phyloP scores from a whole-genome alignment of 495 filamentous ascomycete genomes.

The Neurospora tetrasperma region DNA sequence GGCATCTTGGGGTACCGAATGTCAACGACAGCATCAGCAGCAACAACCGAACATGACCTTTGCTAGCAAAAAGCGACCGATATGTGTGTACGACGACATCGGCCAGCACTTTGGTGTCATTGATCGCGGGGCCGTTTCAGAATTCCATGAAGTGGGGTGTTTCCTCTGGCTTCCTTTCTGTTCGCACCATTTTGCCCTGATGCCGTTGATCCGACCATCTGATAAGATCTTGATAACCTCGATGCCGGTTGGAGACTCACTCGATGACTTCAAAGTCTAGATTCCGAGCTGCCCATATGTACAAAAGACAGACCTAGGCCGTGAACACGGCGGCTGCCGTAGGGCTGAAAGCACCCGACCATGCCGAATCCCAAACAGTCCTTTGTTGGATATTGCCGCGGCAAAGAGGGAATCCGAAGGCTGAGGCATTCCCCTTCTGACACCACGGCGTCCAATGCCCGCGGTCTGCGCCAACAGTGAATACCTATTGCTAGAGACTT shows the following conservation, averaged over 20 bases:
- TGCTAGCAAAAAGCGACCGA: not conserved
- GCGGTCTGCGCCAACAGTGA: not conserved
- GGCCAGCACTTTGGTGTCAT: not conserved
- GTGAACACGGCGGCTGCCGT: not conserved
- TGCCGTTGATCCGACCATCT: not conserved
- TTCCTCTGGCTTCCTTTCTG: not conserved
- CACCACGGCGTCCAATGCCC: not conserved
- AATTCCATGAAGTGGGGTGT: not conserved
- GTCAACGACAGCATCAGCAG: not conserved
- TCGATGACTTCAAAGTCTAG: not conserved
- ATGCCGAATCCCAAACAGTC: not conserved
- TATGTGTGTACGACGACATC: not conserved
- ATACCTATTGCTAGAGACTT: not conserved
- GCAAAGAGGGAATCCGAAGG: not conserved
- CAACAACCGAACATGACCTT: not conserved
- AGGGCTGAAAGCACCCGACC: not conserved
- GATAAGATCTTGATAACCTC: not conserved
- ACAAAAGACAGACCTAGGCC: not conserved
- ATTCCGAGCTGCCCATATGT: not conserved
- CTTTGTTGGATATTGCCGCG: not conserved
- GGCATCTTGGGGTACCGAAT: not conserved
- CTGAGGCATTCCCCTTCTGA: not conserved
- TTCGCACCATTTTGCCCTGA: not conserved
- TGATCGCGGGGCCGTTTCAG: not conserved
- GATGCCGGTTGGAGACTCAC: not conserved